Conservation (phyloP, 352 stramenopile genomes). For the Pythium brassicae region DNA sequence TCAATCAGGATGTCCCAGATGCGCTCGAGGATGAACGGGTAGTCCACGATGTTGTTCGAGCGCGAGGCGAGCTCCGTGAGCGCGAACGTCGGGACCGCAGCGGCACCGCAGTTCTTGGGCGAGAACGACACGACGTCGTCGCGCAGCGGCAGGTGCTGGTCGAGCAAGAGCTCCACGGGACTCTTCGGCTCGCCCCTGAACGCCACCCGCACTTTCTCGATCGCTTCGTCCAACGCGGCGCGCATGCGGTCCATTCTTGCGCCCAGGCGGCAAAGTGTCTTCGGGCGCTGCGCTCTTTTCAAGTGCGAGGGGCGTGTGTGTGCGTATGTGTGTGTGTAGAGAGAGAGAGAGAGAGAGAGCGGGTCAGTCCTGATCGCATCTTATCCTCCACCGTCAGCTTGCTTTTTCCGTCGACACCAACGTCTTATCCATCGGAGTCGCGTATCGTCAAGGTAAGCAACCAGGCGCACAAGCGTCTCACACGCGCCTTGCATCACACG, state of each 20-base stretch:
- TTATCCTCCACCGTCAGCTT: no score
- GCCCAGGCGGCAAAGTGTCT: neutral
- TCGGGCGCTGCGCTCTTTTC: neutral
- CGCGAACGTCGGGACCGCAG: slow-evolving; percentile 43
- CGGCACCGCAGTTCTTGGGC: slow-evolving; percentile 24
- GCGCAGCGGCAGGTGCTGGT: slow-evolving; percentile 55
- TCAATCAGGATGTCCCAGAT: slow-evolving; percentile 72
- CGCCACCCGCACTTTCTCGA: slow-evolving; percentile 55
- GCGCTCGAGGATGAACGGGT: slow-evolving; percentile 61
- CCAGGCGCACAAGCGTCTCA: no score
- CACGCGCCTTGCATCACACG: no score
- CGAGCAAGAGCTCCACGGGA: slow-evolving; percentile 55
- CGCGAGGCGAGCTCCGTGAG: slow-evolving; percentile 61
- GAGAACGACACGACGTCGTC: slow-evolving; percentile 44
- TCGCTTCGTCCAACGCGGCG: slow-evolving; percentile 52
- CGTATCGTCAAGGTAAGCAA: no score
- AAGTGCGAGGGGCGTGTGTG: neutral
- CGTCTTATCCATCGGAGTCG: no score
- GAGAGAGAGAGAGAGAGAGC: no score
- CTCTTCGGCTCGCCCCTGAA: slow-evolving; percentile 53
- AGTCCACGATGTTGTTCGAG: slow-evolving; percentile 73
- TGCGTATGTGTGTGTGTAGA: no score
- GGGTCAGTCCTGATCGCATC: no score
- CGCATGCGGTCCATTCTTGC: slow-evolving; percentile 51
- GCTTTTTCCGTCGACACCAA: no score